Evolutionary conservation across 177 flowering plant species (phyloP), one percentile per base, ranked within the genome.

Genomic region (Vitis hybrid): DNA sequence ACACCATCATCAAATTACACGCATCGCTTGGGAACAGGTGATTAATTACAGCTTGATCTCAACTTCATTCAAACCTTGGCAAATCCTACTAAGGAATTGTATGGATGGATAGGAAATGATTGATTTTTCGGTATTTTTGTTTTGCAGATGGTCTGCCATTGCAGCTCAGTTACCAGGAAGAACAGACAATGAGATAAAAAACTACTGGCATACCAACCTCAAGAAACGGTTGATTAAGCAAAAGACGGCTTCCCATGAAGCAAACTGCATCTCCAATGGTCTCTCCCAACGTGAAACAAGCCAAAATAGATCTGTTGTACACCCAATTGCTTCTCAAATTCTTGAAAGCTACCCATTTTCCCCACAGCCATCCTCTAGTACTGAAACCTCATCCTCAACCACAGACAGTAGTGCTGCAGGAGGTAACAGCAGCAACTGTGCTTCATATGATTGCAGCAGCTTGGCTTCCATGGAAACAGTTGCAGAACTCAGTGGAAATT

Each of bases 171-270:
- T 81, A 26, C 77, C 81, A 13, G 83, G 83, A 62, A 72, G 83
- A 75, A 77, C 83, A 12, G 81, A 81, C 64, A 81, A 81, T 14
- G 83, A 78, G 65, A 70, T 81, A 18, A 81, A 81, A 64, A 81
- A 81, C 66, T 72, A 77, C 32, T 80, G 83, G 83, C 80, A 80
- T 51, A 70, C 74, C 26, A 66, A 65, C 18, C 73, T 78, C 32
- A 81, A 81, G 81, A 81, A 79, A 52, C 73, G 82, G 12, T 12
- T 55, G 45, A 40, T 40, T 10, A 57, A 70, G 6, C 62, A 63
- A 45, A 63, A 70, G 3, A 12, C 69, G 10, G 9, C 13, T 12
- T 5, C 49, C 7, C 4, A 5, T 12, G 26, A 32, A 10, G 26
- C 49, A 30, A 54, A 30, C n/a, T n/a, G n/a, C 6, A 10, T 26